Percentiles rank a stretch among this genome's conserved stretches.
These are phyloP conservation scores for Aegle marmelos DNA, from an alignment of 345 rosid species.

Conservation along the genomic window DNA sequence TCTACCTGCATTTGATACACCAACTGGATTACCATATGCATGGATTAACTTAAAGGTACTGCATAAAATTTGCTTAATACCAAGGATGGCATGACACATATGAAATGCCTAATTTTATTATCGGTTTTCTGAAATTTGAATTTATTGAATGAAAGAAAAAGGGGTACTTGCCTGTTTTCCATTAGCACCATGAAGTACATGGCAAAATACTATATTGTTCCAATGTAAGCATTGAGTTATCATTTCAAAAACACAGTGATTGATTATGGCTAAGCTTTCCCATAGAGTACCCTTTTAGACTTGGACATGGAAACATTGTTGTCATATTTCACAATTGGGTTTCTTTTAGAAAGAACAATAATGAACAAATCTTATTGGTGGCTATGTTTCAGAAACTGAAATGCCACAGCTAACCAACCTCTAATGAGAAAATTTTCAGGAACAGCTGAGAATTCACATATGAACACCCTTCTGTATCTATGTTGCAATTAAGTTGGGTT, in stretches of 20 bases:
- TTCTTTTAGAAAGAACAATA: background rate
- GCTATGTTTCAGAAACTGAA: background rate
- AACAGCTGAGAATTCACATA: background rate
- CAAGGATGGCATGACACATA: background rate
- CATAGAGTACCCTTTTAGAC: background rate
- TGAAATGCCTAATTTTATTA: background rate
- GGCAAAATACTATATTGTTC: background rate
- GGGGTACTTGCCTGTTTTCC: background rate
- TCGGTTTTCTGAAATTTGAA: background rate
- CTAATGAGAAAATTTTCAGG: background rate
- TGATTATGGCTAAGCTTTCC: background rate
- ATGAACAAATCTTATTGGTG: background rate
- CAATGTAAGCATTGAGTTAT: background rate
- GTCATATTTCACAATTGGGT: background rate
- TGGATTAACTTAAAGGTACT: slow-evolving; percentile 95
- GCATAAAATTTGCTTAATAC: slow-evolving; percentile 7
- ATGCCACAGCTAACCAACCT: background rate
- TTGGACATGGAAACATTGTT: background rate
- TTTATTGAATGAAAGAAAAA: background rate
- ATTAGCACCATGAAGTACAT: background rate
- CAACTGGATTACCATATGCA: slow-evolving; percentile 90
- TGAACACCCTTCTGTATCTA: background rate
- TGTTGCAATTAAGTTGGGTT: slow-evolving; percentile 3
- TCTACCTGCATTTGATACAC: slow-evolving; percentile 81
- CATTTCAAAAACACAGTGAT: background rate